Evolutionary conservation across 108 stramenopile species (phyloP), one percentile per base, ranked within the genome.

Genomic region (Parmales sp.): DNA sequence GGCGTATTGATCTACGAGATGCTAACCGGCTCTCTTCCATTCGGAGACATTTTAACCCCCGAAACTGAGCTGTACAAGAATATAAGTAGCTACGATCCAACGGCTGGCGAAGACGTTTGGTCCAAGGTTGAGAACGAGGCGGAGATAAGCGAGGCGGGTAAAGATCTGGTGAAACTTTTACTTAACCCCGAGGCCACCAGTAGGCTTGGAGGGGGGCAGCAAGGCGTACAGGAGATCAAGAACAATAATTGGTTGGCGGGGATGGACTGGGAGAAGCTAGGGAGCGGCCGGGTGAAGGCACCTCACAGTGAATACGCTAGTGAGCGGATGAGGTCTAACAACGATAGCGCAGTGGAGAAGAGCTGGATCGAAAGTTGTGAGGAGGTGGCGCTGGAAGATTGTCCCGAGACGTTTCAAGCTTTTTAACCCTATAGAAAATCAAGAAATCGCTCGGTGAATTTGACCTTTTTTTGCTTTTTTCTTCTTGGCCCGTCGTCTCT

Each of bases 1-100:
- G 73, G 73, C 25, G 63, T 74, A 1, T 37, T 67, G 11, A 37
- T 74, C 1, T 74, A n/a, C 63, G 73, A 74, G 50, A 51, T 74
- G 50, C 37, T 68, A 19, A 67, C 45, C 3, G 73, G 68, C 22
- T 11, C 5, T 1, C 2, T 51, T 7, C 73, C 73, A 2, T 74
- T 74, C 34, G 73, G 73, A 6, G 51, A 51, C 38, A 28, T 36
- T 18, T 67, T 50, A 18, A 54, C 66, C 1, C 44, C 45, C 13
- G 73, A 74, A 36, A 54, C 68, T 11, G n/a, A 19, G 18, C 41
- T 74, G 44, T 74, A 51, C 68, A 31, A 37, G 28, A 67, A 67
- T 36, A 69, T 74, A 23, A 1, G 45, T 23, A 41, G 13, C 28
- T 34, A 60, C 54, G n/a, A n/a, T n/a, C n/a, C n/a, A n/a, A 29